Evolutionary conservation across 1,284 basidiomycete genomes (phyloP).

Genomic region (Heterobasidion parviporum): DNA sequence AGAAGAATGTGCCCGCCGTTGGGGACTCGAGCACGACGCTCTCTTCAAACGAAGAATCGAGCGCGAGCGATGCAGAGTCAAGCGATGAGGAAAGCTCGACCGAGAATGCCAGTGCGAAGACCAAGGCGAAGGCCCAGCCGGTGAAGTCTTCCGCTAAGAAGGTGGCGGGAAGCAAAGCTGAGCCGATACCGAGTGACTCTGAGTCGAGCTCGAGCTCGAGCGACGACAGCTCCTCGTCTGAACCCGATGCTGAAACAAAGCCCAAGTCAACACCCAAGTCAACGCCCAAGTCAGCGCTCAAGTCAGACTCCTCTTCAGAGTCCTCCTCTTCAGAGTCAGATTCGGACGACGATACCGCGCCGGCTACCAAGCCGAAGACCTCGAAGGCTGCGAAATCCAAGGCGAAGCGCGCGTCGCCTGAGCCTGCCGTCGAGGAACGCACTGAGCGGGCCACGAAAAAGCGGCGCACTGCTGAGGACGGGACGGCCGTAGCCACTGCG

Average conservation of each 20-base stretch:
- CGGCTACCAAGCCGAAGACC: conserved; percentile 3
- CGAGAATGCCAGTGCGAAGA: conserved; percentile 1
- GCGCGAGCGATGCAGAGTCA: conserved; percentile 5
- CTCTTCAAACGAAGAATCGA: conserved; percentile 11
- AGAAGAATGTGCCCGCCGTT: not conserved
- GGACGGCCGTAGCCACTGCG: conserved; percentile 16
- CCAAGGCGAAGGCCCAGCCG: conserved; percentile 4
- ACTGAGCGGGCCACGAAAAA: conserved; percentile 41
- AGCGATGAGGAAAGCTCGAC: conserved; percentile 7
- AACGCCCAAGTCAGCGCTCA: no score
- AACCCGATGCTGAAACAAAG: not conserved
- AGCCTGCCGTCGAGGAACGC: not conserved
- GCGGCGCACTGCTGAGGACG: conserved; percentile 42
- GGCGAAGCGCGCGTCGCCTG: not conserved
- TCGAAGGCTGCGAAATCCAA: not conserved
- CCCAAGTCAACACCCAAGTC: not conserved
- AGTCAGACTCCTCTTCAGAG: not conserved
- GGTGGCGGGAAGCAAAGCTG: conserved; percentile 4
- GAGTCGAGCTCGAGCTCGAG: not conserved
- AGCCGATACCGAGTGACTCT: no score
- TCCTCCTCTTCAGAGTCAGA: not conserved
- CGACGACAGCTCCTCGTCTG: not conserved
- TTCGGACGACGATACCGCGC: conserved; percentile 2
- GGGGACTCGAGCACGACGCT: conserved; percentile 18
- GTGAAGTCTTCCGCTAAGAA: conserved; percentile 3